Evolutionary conservation across 176 grass and related monocot genomes (phyloP), one percentile per base, ranked within the genome.

Genomic region (Musa itinerans): DNA sequence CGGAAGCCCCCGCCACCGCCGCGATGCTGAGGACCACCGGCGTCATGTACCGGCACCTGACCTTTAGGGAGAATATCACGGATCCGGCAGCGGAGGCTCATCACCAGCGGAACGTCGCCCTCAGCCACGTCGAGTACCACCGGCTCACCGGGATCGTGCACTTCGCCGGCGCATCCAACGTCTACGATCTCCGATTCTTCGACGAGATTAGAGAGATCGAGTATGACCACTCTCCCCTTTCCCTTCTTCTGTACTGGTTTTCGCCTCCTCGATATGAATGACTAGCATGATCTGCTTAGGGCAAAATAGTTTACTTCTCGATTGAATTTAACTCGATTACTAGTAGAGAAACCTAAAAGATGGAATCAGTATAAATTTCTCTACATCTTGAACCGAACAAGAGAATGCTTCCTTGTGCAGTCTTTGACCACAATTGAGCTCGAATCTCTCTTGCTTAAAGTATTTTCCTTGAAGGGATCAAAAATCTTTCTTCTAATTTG

Each of bases 121-220:
- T 86, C 74, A 71, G 79, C 56, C 84, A 86, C 69, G 48, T 86
- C 10, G 84, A 86, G 79, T 74, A 81, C n/a, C 84, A 86, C 75
- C 75, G 79, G 10, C 74, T 86, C 64, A 74, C 66, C 29, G 84
- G 84, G 4, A 63, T 86, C 7, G 84, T 86, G 65, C 74, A 82
- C 76, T 86, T 86, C 26, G 84, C 84, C 52, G 79, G 77, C 52
- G 64, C 12, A 49, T 65, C 43, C 19, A 82, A 82, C 23, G 75
- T 82, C 50, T 82, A 86, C n/a, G 79, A 86, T 81, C 84, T 81
- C 10, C 70, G 50, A n/a, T 82, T 86, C 59, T 86, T 86, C 13
- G 79, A 86, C 56, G 79, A 79, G 62, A 78, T 86, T n/a, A 53
- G 84, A 67, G 64, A 82, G 53, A 78, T 86, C 73, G 76, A 81